These are phyloP conservation scores for Meira nashicola DNA, from an alignment of 1,284 basidiomycete species.

Conservation along the genomic window DNA sequence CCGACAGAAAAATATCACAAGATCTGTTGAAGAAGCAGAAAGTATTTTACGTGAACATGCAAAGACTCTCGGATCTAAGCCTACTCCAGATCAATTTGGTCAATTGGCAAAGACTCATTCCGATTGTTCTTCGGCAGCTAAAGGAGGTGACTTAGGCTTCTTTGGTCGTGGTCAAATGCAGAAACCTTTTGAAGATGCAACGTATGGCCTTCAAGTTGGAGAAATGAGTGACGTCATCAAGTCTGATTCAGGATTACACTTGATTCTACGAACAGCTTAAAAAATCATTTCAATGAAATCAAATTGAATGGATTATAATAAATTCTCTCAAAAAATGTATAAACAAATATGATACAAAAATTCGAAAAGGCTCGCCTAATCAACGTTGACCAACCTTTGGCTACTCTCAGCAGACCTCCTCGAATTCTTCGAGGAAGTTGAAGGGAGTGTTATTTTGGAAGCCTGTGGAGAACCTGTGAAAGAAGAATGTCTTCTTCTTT, in stretches of 20 bases:
- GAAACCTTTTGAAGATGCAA: slow-evolving; percentile 89
- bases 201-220: slow-evolving; percentile 74
- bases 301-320: not conserved
- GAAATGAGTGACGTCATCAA: slow-evolving; percentile 79
- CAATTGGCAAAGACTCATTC: slow-evolving; percentile 38
- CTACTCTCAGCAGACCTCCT: not conserved
- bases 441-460: not conserved
- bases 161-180: slow-evolving; percentile 92
- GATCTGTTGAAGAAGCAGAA: slow-evolving; percentile 83
- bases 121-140: slow-evolving; percentile 49
- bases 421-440: not conserved
- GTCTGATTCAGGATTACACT: slow-evolving; percentile 92
- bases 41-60: slow-evolving; percentile 60
- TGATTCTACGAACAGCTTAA: slow-evolving; percentile 81
- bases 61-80: slow-evolving; percentile 31
- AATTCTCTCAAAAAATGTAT: not conserved
- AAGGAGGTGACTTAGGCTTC: slow-evolving; percentile 58
- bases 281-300: not conserved
- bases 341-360: not conserved
- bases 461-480: not conserved
- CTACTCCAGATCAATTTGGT: slow-evolving; percentile 38
- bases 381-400: not conserved
- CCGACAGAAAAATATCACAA: slow-evolving; percentile 71
- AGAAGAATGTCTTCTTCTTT: slow-evolving; percentile 2
- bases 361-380: not conserved